These are phyloP conservation scores for Ophiostoma quercus DNA, from an alignment of 2,329 filamentous ascomycete species.

Conservation along the genomic window DNA sequence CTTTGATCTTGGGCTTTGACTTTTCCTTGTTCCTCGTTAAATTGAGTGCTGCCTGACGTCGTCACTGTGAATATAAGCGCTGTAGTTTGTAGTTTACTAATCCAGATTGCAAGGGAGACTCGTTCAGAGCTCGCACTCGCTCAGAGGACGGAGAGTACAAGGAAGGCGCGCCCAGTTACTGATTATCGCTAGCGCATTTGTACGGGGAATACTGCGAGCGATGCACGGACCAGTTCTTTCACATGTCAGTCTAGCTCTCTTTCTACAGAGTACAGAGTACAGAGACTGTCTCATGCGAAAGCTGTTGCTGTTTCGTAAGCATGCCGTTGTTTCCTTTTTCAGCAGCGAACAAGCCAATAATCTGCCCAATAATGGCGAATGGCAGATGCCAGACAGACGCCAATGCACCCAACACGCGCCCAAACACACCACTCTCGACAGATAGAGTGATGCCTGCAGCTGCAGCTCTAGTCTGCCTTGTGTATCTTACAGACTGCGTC, in stretches of 20 bases:
- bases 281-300: not conserved
- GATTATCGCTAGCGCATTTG: slow-evolving; percentile 16
- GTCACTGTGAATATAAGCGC: not conserved
- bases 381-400: not conserved
- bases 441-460: not conserved
- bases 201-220: slow-evolving; percentile 20
- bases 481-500: no score
- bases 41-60: not conserved
- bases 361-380: no score
- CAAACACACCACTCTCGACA: not conserved
- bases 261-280: no score
- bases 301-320: not conserved
- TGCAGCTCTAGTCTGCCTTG: not conserved
- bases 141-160: not conserved
- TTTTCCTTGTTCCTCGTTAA: no score
- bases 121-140: not conserved
- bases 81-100: not conserved
- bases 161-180: slow-evolving; percentile 1
- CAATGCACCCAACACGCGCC: slow-evolving; percentile 6
- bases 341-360: not conserved
- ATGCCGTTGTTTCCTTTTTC: not conserved
- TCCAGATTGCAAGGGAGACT: not conserved
- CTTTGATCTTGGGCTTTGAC: not conserved
- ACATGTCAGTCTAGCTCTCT: slow-evolving; percentile 17
- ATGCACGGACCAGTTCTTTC: slow-evolving; percentile 22